Conservation (phyloP, 371 early-diverging fungal species). For the Saksenaea vasiformis region DNA sequence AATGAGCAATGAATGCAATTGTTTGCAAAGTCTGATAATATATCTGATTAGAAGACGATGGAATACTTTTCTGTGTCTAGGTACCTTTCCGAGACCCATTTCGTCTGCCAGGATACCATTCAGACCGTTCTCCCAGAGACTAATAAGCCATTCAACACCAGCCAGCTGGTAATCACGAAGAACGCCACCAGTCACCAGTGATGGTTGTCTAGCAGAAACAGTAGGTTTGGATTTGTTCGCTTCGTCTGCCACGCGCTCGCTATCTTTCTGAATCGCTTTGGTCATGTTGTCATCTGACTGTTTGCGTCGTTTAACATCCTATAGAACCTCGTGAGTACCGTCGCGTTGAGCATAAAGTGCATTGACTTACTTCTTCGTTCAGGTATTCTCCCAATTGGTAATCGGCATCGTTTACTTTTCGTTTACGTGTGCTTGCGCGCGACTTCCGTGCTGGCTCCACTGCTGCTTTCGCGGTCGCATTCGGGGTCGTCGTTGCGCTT, state of each 20-base stretch:
- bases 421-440: conserved; percentile 20
- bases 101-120: conserved; percentile 99
- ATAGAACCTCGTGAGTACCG: neutral
- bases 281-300: conserved; percentile 30
- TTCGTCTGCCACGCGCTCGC: neutral
- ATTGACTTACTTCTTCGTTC: conserved; percentile 46
- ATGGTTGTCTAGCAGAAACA: conserved; percentile 74
- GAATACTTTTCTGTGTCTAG: neutral
- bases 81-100: conserved; percentile 95
- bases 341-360: neutral
- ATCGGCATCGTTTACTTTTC: conserved; percentile 51
- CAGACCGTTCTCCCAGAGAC: conserved; percentile 95
- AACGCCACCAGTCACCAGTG: conserved; percentile 77
- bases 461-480: conserved; percentile 6
- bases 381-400: conserved; percentile 64
- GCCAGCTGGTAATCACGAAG: conserved; percentile 95
- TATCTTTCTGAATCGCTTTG: conserved; percentile 38
- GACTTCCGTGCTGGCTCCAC: neutral
- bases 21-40: conserved; percentile 89
- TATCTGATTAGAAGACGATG: neutral
- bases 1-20: conserved; percentile 88
- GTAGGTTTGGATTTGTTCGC: conserved; percentile 27
- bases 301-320: conserved; percentile 50
- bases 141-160: conserved; percentile 98
- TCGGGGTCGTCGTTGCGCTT: conserved; percentile 7